Conservation (phyloP, 176 grass and related monocot species). For the Oryza brachyantha region DNA sequence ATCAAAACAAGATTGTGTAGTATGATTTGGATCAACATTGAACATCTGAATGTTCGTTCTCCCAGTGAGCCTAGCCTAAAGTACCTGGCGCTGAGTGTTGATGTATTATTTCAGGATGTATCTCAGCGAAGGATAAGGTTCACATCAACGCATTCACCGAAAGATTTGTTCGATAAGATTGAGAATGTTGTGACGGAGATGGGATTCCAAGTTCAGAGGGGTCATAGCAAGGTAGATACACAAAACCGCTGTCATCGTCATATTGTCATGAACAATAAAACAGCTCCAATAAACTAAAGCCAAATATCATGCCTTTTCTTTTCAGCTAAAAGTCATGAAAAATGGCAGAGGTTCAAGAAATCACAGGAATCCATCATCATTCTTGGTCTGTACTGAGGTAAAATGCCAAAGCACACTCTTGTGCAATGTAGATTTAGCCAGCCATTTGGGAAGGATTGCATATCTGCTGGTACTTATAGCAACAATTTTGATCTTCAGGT, state of each 20-base stretch:
- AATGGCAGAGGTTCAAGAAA: slow-evolving; percentile 35
- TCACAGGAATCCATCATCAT: slow-evolving; percentile 27
- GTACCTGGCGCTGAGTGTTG: slow-evolving; percentile 1
- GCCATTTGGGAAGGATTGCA: not conserved
- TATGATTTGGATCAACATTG: not conserved
- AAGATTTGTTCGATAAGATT: slow-evolving; percentile 65
- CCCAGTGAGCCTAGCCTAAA: not conserved
- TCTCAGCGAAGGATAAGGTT: slow-evolving; percentile 79
- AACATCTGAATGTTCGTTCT: not conserved
- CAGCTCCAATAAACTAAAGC: slow-evolving; percentile 17
- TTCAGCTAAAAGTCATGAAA: slow-evolving; percentile 63
- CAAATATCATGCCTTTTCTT: not conserved
- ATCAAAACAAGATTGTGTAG: not conserved
- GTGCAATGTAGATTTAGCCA: not conserved
- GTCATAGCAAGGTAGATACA: slow-evolving; percentile 45
- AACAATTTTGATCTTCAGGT: slow-evolving; percentile 41
- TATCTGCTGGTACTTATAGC: slow-evolving; percentile 1
- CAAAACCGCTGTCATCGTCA: not conserved
- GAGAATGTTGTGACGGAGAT: slow-evolving; percentile 57
- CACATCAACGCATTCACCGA: slow-evolving; percentile 60
- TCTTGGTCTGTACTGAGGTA: slow-evolving; percentile 69
- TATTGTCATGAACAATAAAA: not conserved
- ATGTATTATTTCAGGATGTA: slow-evolving; percentile 46
- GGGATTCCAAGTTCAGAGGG: slow-evolving; percentile 61
- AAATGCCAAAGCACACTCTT: not conserved